Evolutionary conservation across 768 basidiomycete genomes (phyloP), one percentile per base, ranked within the genome.

Genomic region (Podaxis pistillaris): DNA sequence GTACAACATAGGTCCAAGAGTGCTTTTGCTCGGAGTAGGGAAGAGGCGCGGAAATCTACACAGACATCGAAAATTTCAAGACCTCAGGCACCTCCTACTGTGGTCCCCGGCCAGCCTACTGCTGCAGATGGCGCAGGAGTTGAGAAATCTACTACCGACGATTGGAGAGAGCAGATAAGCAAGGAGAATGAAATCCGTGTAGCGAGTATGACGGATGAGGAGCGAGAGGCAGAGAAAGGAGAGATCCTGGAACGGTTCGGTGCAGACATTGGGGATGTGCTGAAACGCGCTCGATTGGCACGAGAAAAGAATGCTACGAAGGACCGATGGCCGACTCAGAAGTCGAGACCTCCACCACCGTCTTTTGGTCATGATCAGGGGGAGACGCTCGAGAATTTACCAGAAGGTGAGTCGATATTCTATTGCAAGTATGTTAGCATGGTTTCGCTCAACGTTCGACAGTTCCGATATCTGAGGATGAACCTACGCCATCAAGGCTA

Each of bases 221-320:
- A 95, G 71, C 79, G 86, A 9, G 85, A 88, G 64, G 72, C 82
- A 56, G 93, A 90, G 71, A 78, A 79, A 49, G 74, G 75, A 56
- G 84, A 92, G 64, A 83, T 96, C 46, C 60, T 91, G 28, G 86
- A 91, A 63, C 81, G 83, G 50, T 87, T 96, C 69, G 94, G 93
- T 0, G 76, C 81, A 1, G 85, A 83, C 17, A 79, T 93, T 9
- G 78, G 79, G 2, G 86, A 87, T 50, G 72, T 92, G 2, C 66
- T 96, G 69, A 81, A 74, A 67, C 83, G 79, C 58, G 83, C 84
- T 22, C 80, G 78, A 64, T 74, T 79, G 56, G 80, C 81, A 79
- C 71, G 83, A 79, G 73, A 74, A 53, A 68, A 66, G 46, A 66
- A 67, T 49, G 58, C 62, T 50, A 33, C 41, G 4, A 56, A 54